Conservation (phyloP, 2,329 filamentous ascomycete genomes). For the Stemphylium beticola region DNA sequence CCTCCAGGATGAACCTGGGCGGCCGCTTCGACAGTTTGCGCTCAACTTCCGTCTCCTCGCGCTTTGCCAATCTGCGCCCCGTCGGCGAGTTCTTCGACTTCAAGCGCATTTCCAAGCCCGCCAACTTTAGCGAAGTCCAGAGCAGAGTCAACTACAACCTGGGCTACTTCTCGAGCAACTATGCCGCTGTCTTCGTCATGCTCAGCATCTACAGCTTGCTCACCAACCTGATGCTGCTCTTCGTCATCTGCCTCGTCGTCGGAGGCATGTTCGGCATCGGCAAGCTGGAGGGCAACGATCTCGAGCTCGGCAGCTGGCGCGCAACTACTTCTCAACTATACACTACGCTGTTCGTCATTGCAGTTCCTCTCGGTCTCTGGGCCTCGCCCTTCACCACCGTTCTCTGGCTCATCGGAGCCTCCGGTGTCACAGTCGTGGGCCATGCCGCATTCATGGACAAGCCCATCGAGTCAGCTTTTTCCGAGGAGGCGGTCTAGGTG, state of each 20-base stretch:
- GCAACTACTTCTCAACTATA: constrained; percentile 94
- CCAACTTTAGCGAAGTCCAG: constrained; percentile 88
- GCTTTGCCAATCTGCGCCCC: constrained; percentile 92
- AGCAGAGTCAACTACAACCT: constrained; percentile 97
- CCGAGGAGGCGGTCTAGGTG: constrained; percentile 99
- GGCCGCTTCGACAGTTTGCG: constrained; percentile 86
- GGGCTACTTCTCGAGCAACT: constrained; percentile 97
- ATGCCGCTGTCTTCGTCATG: constrained; percentile 91
- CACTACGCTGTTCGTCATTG: constrained; percentile 81
- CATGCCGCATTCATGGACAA: constrained; percentile 97
- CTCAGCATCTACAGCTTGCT: constrained; percentile 94
- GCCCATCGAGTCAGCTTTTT: constrained; percentile 99
- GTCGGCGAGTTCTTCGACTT: constrained; percentile 93
- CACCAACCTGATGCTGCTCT: constrained; percentile 84
- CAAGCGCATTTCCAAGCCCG: constrained; percentile 93
- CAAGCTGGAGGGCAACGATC: constrained; percentile 85
- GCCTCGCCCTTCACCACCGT: constrained; percentile 84
- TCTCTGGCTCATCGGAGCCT: constrained; percentile 95
- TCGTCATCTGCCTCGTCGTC: constrained; percentile 88
- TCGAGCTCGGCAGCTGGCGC: constrained; percentile 81
- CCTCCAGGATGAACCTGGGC: constrained; percentile 83
- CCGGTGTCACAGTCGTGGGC: constrained; percentile 89
- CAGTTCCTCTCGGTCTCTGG: constrained; percentile 83
- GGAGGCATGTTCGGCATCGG: constrained; percentile 90
- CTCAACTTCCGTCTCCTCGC: constrained; percentile 75